phyloP scores from a whole-genome alignment of 2,329 filamentous ascomycete species.

The Nothopassalora personata region DNA sequence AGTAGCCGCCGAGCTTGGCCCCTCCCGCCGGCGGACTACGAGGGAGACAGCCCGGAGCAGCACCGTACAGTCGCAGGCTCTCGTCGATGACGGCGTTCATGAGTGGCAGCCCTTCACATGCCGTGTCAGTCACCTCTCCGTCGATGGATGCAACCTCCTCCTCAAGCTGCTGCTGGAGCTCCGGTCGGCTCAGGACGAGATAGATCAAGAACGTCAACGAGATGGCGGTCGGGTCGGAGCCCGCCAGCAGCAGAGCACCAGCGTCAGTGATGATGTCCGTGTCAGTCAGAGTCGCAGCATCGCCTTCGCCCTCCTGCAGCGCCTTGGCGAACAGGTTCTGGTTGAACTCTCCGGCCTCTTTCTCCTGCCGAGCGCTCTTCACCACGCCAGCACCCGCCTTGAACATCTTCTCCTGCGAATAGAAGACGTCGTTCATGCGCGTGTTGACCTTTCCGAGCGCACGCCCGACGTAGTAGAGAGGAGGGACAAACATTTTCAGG shows the following conservation, averaged over 20 bases:
- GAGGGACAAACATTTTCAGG: not conserved
- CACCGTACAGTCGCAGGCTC: constrained; percentile 34
- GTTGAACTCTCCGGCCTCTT: constrained; percentile 4
- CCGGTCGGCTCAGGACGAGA: constrained; percentile 16
- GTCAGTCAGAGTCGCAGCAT: constrained; percentile 17
- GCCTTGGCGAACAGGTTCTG: constrained; percentile 22
- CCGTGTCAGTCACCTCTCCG: constrained; percentile 14
- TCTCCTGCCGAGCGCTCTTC: not conserved
- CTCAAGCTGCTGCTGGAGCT: constrained; percentile 13
- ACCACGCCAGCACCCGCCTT: not conserved
- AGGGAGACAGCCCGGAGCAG: constrained; percentile 32
- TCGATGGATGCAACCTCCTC: constrained; percentile 13
- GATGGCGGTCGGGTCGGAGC: constrained; percentile 21
- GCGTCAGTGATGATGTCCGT: constrained; percentile 17
- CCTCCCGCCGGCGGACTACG: constrained; percentile 32
- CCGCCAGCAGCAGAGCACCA: constrained; percentile 17
- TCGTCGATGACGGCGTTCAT: constrained; percentile 37
- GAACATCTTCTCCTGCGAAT: constrained; percentile 1
- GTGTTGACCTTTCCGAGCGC: not conserved
- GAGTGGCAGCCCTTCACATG: constrained; percentile 28
- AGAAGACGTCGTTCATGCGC: constrained; percentile 1
- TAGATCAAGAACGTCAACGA: constrained; percentile 24
- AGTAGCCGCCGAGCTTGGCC: constrained; percentile 28
- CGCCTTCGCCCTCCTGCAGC: constrained; percentile 20
- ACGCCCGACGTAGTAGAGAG: not conserved